Evolutionary conservation across 169 alveolate species (phyloP).

Genomic region (Eimeria falciformis): DNA sequence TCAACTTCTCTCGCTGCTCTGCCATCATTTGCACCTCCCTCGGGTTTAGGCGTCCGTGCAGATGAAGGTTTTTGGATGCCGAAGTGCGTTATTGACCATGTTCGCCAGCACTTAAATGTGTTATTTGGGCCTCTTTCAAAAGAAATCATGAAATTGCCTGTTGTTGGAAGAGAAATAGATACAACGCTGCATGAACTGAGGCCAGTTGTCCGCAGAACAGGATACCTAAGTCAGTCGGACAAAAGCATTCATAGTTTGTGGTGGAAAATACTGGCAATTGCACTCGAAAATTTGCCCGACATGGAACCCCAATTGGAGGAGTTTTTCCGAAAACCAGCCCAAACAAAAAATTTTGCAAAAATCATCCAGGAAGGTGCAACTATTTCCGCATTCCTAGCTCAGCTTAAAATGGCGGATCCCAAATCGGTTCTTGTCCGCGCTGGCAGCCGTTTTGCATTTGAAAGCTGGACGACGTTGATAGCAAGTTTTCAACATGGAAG

Average conservation of each 20-base stretch:
- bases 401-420: background rate
- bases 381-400: background rate
- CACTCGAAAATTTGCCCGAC: background rate
- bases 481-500: background rate
- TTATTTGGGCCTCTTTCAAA: background rate
- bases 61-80: slow-evolving; percentile 27
- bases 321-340: background rate
- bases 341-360: background rate
- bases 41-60: background rate
- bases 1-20: background rate
- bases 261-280: background rate
- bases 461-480: slow-evolving; percentile 24
- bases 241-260: background rate
- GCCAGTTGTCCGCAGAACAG: background rate
- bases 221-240: background rate
- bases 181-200: background rate
- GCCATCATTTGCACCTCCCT: slow-evolving; percentile 20
- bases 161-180: background rate
- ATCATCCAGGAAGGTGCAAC: slow-evolving; percentile 2
- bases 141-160: background rate
- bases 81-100: background rate
- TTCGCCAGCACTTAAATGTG: background rate
- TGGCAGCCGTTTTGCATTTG: background rate
- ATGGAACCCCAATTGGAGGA: background rate
- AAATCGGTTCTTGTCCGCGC: background rate